These are phyloP conservation scores for Amaranthus tricolor DNA, from an alignment of 179 eudicot species.

Conservation along the genomic window DNA sequence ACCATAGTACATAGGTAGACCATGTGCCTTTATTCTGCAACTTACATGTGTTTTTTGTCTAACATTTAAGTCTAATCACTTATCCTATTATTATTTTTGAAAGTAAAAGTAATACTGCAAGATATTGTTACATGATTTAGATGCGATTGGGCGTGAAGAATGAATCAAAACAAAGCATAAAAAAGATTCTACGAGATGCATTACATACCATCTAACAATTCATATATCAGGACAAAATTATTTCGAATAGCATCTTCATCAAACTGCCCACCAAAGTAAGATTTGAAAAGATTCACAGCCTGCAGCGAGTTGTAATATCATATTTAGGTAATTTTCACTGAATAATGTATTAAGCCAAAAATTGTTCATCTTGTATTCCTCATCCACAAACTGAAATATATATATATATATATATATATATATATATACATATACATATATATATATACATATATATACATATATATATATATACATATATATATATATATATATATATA, in stretches of 20 bases:
- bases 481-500: too few relatives aligned
- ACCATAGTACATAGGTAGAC: not conserved
- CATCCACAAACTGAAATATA: not conserved
- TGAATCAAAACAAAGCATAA: not conserved
- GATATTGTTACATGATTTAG: not conserved
- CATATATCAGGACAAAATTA: conserved; percentile 93
- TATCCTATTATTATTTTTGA: too few relatives aligned
- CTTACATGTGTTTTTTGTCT: not conserved
- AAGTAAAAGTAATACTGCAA: not conserved
- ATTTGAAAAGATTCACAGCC: conserved; percentile 95
- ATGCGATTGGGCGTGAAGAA: not conserved
- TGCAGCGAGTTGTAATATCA: conserved; percentile 34
- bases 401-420: too few relatives aligned
- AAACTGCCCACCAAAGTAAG: conserved; percentile 96
- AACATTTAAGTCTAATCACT: not conserved
- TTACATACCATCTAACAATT: conserved; percentile 88
- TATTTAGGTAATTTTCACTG: conserved; percentile 17
- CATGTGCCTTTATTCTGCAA: too few relatives aligned
- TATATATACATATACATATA: too few relatives aligned
- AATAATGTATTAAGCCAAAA: not conserved
- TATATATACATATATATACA: too few relatives aligned
- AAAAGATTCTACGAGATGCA: not conserved
- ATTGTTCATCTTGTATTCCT: not conserved
- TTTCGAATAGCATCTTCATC: conserved; percentile 99
- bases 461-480: too few relatives aligned